phyloP scores from a whole-genome alignment of 2,329 filamentous ascomycete species.

The Fusarium dimerum region DNA sequence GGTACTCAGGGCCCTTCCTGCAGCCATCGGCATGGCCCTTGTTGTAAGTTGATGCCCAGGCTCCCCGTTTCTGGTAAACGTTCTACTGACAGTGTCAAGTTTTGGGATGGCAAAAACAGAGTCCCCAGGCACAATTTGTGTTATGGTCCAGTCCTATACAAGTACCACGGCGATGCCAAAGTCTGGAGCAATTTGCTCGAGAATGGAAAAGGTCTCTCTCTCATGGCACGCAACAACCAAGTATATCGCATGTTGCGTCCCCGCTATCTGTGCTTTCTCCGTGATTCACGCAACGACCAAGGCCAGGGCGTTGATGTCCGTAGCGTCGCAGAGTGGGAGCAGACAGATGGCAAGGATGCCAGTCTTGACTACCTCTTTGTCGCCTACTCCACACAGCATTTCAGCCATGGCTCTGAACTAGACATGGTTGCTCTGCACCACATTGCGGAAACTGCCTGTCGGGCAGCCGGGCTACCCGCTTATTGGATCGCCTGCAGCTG shows the following conservation, averaged over 20 bases:
- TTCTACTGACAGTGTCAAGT: constrained; percentile 8
- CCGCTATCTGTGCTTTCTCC: constrained; percentile 28
- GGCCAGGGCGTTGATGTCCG: constrained; percentile 26
- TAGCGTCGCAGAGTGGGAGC: constrained; percentile 25
- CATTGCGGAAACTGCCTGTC: constrained; percentile 30
- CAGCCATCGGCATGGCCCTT: constrained; percentile 27
- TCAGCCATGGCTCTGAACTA: constrained; percentile 22
- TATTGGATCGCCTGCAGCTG: constrained; percentile 31
- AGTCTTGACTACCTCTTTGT: constrained; percentile 27
- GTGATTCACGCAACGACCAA: constrained; percentile 23
- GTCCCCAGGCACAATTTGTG: constrained; percentile 12
- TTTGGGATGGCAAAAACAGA: constrained; percentile 24
- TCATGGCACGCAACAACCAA: constrained; percentile 24
- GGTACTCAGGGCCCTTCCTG: constrained; percentile 24
- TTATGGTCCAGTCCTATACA: constrained; percentile 28
- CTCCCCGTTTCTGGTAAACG: fast-evolving
- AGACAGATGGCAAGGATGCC: constrained; percentile 17
- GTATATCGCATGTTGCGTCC: constrained; percentile 25
- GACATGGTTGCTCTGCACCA: constrained; percentile 28
- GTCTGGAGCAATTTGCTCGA: constrained; percentile 31
- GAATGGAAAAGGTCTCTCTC: constrained; percentile 23
- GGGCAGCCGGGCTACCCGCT: constrained; percentile 25
- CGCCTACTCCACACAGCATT: constrained; percentile 29
- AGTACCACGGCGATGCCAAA: constrained; percentile 25
- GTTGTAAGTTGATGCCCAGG: constrained; percentile 12